A percentile compares a stretch with the other conserved stretches of the same genome.
Evolutionary conservation across 805 yeast genomes (phyloP).

Genomic region (Suhomyces kilbournensis): DNA sequence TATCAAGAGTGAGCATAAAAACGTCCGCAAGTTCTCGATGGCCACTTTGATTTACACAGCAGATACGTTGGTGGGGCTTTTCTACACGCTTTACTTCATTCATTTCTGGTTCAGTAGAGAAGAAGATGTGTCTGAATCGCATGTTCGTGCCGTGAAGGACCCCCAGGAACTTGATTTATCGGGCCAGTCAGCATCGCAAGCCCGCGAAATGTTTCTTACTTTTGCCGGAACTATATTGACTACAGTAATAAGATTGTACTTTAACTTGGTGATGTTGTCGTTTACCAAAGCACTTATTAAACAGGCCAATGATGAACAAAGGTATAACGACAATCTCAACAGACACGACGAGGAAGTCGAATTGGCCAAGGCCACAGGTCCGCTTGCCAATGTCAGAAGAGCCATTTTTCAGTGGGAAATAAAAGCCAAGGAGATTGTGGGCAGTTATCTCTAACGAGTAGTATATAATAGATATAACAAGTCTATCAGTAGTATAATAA

Average conservation of each 20-base stretch:
- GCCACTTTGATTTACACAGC: conserved; percentile 59
- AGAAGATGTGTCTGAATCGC: conserved; percentile 19
- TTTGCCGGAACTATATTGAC: conserved; percentile 48
- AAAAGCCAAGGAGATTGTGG: conserved; percentile 27
- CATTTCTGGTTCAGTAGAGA: conserved; percentile 67
- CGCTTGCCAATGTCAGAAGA: conserved; percentile 19
- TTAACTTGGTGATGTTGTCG: conserved; percentile 55
- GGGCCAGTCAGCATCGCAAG: conserved; percentile 63
- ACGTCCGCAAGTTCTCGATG: conserved; percentile 58
- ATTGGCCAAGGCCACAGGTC: conserved; percentile 17
- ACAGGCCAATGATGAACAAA: conserved; percentile 24
- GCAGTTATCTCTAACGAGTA: too few relatives aligned
- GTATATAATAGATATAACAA: too few relatives aligned
- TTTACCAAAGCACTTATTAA: conserved; percentile 57
- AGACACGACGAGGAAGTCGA: conserved; percentile 29
- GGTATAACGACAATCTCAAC: conserved; percentile 15
- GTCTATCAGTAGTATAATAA: too few relatives aligned
- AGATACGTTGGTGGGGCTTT: conserved; percentile 65
- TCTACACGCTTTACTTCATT: conserved; percentile 73
- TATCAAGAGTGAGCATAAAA: conserved; percentile 43
- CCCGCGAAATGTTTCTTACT: conserved; percentile 54
- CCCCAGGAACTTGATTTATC: conserved; percentile 15
- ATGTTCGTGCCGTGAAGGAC: neutral
- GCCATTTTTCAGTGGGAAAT: conserved; percentile 28
- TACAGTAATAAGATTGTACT: conserved; percentile 53